Percentiles rank a stretch among this genome's conserved stretches.
These are phyloP conservation scores for Sporothrix mexicana DNA, from an alignment of 2,329 filamentous ascomycete genomes.

Conservation along the genomic window DNA sequence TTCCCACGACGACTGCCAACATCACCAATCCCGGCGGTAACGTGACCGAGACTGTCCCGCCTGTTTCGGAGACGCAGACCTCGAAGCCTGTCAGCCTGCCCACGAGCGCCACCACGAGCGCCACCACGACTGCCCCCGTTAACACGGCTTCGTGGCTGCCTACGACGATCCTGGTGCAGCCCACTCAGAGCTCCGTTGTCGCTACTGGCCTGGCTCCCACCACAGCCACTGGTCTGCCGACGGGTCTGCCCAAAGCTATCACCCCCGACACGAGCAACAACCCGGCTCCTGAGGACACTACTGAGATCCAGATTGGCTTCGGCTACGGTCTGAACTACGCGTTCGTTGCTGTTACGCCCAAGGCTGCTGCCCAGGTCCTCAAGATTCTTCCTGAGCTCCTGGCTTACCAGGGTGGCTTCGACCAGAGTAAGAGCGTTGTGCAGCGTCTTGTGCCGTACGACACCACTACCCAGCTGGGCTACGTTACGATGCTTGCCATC, in stretches of 20 bases:
- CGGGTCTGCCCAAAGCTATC: conserved; percentile 75
- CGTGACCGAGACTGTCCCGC: background rate
- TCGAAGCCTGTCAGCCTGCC: conserved; percentile 18
- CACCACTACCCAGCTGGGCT: conserved; percentile 70
- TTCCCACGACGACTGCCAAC: conserved; percentile 37
- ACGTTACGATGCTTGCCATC: conserved; percentile 80
- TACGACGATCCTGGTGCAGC: conserved; percentile 65
- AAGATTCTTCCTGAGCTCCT: conserved; percentile 75
- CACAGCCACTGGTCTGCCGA: conserved; percentile 63
- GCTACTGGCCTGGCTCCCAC: conserved; percentile 49
- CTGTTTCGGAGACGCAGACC: conserved; percentile 21
- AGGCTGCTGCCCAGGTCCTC: conserved; percentile 86
- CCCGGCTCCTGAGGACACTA: conserved; percentile 65
- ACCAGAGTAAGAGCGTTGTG: conserved; percentile 63
- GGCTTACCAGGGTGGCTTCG: conserved; percentile 65
- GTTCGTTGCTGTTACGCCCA: conserved; percentile 74
- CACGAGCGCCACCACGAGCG: background rate
- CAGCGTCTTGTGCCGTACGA: conserved; percentile 77
- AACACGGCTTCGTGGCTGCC: conserved; percentile 54
- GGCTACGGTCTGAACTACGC: conserved; percentile 78
- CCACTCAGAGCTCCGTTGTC: conserved; percentile 50
- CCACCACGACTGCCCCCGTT: conserved; percentile 9
- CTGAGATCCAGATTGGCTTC: conserved; percentile 85
- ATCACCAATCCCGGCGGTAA: conserved; percentile 9
- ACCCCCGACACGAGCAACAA: conserved; percentile 66